Percentiles rank a stretch among this genome's conserved stretches.
These are phyloP conservation scores for Melanomma pulvis-pyrius DNA, from an alignment of 495 filamentous ascomycete species.

Conservation along the genomic window DNA sequence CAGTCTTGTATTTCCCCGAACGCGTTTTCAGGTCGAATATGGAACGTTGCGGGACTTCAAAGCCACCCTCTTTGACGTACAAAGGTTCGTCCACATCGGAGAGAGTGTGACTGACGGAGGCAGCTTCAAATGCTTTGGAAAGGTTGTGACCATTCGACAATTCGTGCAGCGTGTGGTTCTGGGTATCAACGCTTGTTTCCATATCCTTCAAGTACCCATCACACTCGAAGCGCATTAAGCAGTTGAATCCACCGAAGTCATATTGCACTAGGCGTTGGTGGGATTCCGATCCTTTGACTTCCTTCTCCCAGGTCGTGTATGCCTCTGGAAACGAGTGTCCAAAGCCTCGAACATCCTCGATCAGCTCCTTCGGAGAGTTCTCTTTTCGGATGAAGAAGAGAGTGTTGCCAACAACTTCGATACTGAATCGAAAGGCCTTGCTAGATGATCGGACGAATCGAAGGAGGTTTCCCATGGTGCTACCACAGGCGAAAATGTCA, in stretches of 20 bases:
- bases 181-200: neutral
- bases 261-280: conserved; percentile 67
- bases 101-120: neutral
- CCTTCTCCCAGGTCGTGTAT: conserved; percentile 62
- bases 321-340: conserved; percentile 67
- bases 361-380: conserved; percentile 56
- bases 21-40: conserved; percentile 74
- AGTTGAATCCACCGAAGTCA: conserved; percentile 57
- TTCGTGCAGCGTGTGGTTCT: neutral
- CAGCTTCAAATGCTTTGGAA: neutral
- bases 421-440: conserved; percentile 60
- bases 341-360: conserved; percentile 58
- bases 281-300: conserved; percentile 55
- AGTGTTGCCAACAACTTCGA: conserved; percentile 62
- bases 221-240: conserved; percentile 61
- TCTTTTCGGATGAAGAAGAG: conserved; percentile 65
- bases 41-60: conserved; percentile 50
- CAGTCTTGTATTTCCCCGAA: conserved; percentile 42
- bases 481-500: conserved; percentile 66
- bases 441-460: conserved; percentile 55
- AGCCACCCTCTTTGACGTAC: conserved; percentile 18
- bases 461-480: conserved; percentile 61
- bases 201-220: conserved; percentile 58
- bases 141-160: conserved; percentile 1
- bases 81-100: conserved; percentile 5